These are phyloP conservation scores for Moelleriella libera DNA, from an alignment of 2,329 filamentous ascomycete genomes.

Conservation along the genomic window DNA sequence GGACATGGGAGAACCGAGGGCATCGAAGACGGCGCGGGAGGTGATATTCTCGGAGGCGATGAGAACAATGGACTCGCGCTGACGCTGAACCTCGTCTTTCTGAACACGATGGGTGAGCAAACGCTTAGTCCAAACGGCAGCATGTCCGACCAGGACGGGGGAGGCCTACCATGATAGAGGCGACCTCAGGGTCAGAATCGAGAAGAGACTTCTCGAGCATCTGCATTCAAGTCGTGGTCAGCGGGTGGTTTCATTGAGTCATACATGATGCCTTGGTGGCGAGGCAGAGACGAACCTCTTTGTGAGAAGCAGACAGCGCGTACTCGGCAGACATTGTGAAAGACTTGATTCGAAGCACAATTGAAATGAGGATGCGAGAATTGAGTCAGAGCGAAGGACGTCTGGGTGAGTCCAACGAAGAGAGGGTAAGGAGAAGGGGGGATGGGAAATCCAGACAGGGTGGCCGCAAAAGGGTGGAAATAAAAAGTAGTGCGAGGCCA, in stretches of 20 bases:
- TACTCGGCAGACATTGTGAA: slow-evolving; percentile 31
- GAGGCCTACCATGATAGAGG: slow-evolving; percentile 76
- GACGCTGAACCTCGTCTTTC: slow-evolving; percentile 89
- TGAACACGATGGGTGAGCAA: slow-evolving; percentile 17
- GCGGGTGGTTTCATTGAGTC: neutral
- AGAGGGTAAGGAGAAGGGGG: too few species aligned
- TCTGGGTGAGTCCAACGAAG: too few species aligned
- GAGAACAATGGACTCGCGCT: slow-evolving; percentile 95
- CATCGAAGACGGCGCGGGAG: slow-evolving; percentile 94
- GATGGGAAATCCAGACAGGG: too few species aligned
- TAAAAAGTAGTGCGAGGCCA: too few species aligned
- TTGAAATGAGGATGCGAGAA: neutral
- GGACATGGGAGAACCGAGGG: slow-evolving; percentile 85
- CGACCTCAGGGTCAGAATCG: slow-evolving; percentile 86
- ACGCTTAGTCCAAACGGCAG: too few species aligned
- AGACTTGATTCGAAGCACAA: neutral
- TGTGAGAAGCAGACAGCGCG: slow-evolving; percentile 38
- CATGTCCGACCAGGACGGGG: neutral
- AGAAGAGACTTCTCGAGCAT: slow-evolving; percentile 92
- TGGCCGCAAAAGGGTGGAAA: too few species aligned
- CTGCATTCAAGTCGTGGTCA: slow-evolving; percentile 26
- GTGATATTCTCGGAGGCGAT: slow-evolving; percentile 99
- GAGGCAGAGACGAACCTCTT: slow-evolving; percentile 29
- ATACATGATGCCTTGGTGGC: slow-evolving; percentile 8
- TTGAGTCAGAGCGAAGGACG: neutral